These are phyloP conservation scores for Eucalyptus sp. DNA, from an alignment of 345 rosid species.

Conservation along the genomic window DNA sequence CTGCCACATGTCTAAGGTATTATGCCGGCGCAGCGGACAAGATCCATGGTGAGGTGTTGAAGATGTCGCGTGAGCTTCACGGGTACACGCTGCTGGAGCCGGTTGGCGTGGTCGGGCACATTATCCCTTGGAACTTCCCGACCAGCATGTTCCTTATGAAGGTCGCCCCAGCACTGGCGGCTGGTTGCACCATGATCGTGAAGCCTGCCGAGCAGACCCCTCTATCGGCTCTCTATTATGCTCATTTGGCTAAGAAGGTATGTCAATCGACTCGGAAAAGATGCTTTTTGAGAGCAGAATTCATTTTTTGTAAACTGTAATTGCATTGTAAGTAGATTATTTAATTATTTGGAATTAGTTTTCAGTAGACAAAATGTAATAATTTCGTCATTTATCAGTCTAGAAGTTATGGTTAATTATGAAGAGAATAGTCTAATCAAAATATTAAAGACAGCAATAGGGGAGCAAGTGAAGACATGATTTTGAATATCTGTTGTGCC, in stretches of 20 bases:
- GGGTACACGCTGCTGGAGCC: constrained; percentile 83
- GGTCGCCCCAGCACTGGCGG: constrained; percentile 64
- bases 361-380: background rate
- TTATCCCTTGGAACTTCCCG: constrained; percentile 90
- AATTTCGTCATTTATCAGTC: background rate
- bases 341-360: background rate
- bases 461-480: background rate
- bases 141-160: constrained; percentile 48
- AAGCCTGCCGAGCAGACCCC: constrained; percentile 96
- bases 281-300: background rate
- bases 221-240: constrained; percentile 72
- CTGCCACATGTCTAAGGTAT: constrained; percentile 30
- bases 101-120: constrained; percentile 65
- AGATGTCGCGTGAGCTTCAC: constrained; percentile 39
- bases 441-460: background rate
- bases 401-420: background rate
- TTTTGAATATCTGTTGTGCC: background rate
- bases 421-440: background rate
- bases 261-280: background rate
- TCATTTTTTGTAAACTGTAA: background rate
- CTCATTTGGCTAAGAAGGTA: constrained; percentile 45
- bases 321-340: background rate
- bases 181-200: constrained; percentile 80
- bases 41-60: constrained; percentile 66
- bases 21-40: constrained; percentile 92